Conservation (phyloP, 805 yeast species). For the Saturnispora gosingensis region DNA sequence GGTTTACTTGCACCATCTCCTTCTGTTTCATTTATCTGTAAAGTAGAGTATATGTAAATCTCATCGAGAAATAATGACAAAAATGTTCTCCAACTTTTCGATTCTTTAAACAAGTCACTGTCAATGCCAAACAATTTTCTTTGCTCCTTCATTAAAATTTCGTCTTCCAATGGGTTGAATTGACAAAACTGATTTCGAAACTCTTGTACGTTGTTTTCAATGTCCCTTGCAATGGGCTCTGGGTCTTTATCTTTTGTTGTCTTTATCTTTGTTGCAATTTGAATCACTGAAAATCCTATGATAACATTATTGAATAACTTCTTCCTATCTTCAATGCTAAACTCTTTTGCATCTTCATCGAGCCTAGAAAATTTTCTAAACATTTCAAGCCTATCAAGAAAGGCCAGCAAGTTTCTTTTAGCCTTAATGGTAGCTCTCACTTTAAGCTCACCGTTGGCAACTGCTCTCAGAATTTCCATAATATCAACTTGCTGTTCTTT, state of each 20-base stretch:
- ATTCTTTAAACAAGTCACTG: not conserved
- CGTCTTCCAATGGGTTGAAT: constrained; percentile 21
- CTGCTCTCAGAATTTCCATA: constrained; percentile 9
- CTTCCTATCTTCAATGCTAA: constrained; percentile 3
- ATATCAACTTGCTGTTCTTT: constrained; percentile 6
- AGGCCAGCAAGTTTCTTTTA: constrained; percentile 20
- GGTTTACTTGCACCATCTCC: constrained; percentile 8
- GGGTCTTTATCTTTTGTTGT: constrained; percentile 14
- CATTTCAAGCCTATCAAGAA: constrained; percentile 23
- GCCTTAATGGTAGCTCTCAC: constrained; percentile 16
- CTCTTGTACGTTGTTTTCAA: constrained; percentile 21
- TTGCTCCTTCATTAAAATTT: constrained; percentile 17
- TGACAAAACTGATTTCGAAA: constrained; percentile 21
- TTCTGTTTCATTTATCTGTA: constrained; percentile 5
- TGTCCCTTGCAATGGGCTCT: constrained; percentile 16
- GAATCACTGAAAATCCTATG: constrained; percentile 16
- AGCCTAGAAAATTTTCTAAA: constrained; percentile 10
- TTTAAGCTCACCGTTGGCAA: constrained; percentile 10
- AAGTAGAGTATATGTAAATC: constrained; percentile 18
- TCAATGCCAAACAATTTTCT: constrained; percentile 8
- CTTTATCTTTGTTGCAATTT: constrained; percentile 13
- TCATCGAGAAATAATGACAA: constrained; percentile 27
- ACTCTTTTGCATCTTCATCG: not conserved
- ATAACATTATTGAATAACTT: constrained; percentile 18
- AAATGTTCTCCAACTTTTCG: constrained; percentile 16